These are phyloP conservation scores for Bacidia gigantensis DNA, from an alignment of 495 filamentous ascomycete species.

Conservation along the genomic window DNA sequence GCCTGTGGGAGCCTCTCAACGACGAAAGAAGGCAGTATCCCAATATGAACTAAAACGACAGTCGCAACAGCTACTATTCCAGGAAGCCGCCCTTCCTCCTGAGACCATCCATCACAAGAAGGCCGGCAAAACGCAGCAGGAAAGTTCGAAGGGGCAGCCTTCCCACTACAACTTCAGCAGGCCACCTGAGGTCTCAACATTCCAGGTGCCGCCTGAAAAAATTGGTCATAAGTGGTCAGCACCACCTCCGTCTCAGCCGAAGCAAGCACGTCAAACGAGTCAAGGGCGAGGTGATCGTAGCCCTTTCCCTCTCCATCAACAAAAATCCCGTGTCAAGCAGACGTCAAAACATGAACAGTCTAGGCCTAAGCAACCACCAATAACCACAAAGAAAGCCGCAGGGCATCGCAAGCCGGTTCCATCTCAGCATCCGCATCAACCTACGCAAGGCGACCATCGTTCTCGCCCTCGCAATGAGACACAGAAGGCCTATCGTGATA, in stretches of 20 bases:
- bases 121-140: not conserved
- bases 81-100: not conserved
- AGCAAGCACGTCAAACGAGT: not conserved
- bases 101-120: not conserved
- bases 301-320: constrained; percentile 2
- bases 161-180: not conserved
- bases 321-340: too few species aligned
- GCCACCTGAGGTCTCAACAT: not conserved
- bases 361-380: too few species aligned
- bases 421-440: too few species aligned
- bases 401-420: too few species aligned
- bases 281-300: not conserved
- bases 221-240: not conserved
- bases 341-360: too few species aligned
- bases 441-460: too few species aligned
- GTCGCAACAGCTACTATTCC: not conserved
- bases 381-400: too few species aligned
- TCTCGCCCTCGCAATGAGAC: not conserved
- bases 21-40: not conserved
- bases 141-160: not conserved
- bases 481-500: not conserved
- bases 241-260: not conserved
- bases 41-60: not conserved
- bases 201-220: not conserved
- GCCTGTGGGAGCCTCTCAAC: not conserved